Evolutionary conservation across 2,329 filamentous ascomycete genomes (phyloP), one percentile per base, ranked within the genome.

Genomic region (Pseudogymnoascus sp.): DNA sequence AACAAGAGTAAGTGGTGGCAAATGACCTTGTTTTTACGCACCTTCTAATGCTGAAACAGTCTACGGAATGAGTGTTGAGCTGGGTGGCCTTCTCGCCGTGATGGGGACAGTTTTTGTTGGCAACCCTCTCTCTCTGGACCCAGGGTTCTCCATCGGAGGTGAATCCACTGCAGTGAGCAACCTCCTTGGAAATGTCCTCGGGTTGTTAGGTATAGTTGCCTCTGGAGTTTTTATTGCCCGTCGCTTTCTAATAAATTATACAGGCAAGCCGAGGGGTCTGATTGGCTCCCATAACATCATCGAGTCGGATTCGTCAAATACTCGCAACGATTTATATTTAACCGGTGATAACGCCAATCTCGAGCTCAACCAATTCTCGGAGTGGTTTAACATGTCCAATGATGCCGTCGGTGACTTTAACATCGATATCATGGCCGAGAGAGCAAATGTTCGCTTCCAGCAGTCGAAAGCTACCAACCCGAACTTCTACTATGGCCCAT

Each of bases 401-500:
- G 76, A 74, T 39, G 61, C 63, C 21, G 61, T 59, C 31, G 61
- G 64, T 25, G 60, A 66, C 61, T 63, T 60, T 29, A 62, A 64
- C 42, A 61, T 70, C 37, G 65, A 67, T 45, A 29, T 62, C 45
- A 65, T 70, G 13, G 61, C 61, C 18, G 36, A 65, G 4, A 64
- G 60, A 45, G 64, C 66, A 6, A 72, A 72, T 13, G 67, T 73
- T 21, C 75, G 79, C 4, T 80, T 78, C 67, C 64, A 78, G 6
- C 71, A 82, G 65, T 77, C 74, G 48, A 75, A 81, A 6, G 69
- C 71, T 15, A 76, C 73, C 10, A 84, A 84, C 67, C 79, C 80
- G 0, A 72, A 79, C 52, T 82, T 82, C 68, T 83, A 79, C 70
- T 81, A 78, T 52, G 79, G 79, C 0, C 81, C 80, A 1, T 76